phyloP scores from a whole-genome alignment of 768 basidiomycete genomes.

The Pleurotus eryngii region DNA sequence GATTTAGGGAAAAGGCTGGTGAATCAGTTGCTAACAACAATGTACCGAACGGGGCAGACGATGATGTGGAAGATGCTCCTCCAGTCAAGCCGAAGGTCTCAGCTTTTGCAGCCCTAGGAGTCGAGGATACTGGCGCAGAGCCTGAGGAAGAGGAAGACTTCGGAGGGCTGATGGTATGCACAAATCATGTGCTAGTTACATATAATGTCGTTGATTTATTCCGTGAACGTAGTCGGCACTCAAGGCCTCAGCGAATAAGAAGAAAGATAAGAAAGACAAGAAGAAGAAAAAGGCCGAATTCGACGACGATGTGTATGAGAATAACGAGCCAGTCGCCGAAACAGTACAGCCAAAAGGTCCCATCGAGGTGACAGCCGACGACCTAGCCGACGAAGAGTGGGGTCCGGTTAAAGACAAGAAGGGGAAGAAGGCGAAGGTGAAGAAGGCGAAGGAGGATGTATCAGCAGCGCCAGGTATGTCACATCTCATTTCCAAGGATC shows the following conservation, averaged over 20 bases:
- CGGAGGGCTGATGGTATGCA: constrained; percentile 72
- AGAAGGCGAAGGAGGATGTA: constrained; percentile 38
- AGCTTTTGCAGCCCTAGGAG: constrained; percentile 46
- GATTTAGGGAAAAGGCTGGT: constrained; percentile 60
- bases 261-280: constrained; percentile 52
- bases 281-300: constrained; percentile 52
- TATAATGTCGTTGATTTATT: constrained; percentile 8
- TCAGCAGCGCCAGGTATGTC: neutral
- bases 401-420: constrained; percentile 61
- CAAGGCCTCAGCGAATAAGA: constrained; percentile 51
- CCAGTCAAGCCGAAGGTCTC: constrained; percentile 37
- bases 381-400: constrained; percentile 73
- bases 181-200: constrained; percentile 9
- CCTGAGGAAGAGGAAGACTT: constrained; percentile 64
- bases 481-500: neutral
- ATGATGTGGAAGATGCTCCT: constrained; percentile 37
- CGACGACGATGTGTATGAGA: constrained; percentile 27
- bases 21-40: constrained; percentile 48
- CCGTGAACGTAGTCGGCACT: constrained; percentile 50
- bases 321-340: constrained; percentile 16
- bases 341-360: constrained; percentile 33
- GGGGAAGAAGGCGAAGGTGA: constrained; percentile 56
- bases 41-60: constrained; percentile 22
- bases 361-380: constrained; percentile 61
- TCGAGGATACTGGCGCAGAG: constrained; percentile 38